Evolutionary conservation across 306 rosid species (phyloP), one percentile per base, ranked within the genome.

Genomic region (Cyclanthera cordifolia): DNA sequence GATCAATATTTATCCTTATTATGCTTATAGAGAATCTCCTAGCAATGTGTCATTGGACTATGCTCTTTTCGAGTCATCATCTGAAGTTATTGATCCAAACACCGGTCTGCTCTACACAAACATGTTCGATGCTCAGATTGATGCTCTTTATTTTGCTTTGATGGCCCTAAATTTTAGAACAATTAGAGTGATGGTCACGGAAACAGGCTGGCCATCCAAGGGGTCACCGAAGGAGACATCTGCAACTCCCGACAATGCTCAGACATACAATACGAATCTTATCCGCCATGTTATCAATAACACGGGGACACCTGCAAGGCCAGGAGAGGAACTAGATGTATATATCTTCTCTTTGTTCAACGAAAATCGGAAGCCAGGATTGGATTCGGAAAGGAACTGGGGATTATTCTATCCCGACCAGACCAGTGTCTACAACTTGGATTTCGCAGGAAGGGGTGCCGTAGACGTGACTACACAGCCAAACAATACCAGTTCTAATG

Each of bases 161-260:
- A 90, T 80, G 95, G 97, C 91, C 25, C 79, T 94, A 32, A 94
- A 94, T 73, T 94, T 94, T 76, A 77, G 85, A 80, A 94, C 97
- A 60, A 84, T 94, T 58, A 88, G 82, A 79, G 78, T 94, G 69
- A 86, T 88, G 91, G 95, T 94, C 72, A 85, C 97, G 3, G 99
- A 94, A 80, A 94, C 99, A 19, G 99, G 99, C 59, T 94, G 99
- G 99, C 99, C 99, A 69, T 86, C 97, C 14, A 94, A 90, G 67
- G 99, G 99, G 50, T 90, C 99, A 0, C 90, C 95, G 6, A 94
- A 88, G 85, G 99, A 94, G 84, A 85, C 82, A 9, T 88, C 95
- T 69, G 99, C 99, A 15, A 82, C 83, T 57, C 82, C 89, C 8
- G 89, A 82, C 68, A 79, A 85, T 69, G 89, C 99, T 57, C 99